Evolutionary conservation across 148 eudicot genomes (phyloP), one percentile per base, ranked within the genome.

Genomic region (Oxyria digyna): DNA sequence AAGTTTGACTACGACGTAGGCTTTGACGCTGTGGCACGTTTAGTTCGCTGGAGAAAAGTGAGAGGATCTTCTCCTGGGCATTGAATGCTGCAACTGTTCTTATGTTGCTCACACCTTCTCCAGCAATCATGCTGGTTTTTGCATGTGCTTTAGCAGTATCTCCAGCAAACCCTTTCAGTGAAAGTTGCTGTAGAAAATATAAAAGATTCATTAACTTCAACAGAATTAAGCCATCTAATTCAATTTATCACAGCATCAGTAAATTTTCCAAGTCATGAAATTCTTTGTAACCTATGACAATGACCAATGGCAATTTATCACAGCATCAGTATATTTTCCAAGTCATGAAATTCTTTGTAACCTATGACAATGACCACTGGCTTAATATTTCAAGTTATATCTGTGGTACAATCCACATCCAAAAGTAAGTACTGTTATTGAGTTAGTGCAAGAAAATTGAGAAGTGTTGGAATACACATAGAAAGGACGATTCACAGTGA

Each of bases 61-160:
- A 85, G 6, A 95, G 83, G 73, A 89, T 74, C 73, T 89, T 95
- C 27, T 85, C 89, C 77, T 95, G 99, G 48, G 97, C 97, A 76
- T 95, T 95, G 78, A 95, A 95, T 32, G 99, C 99, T 21, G 99
- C 99, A 3, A 95, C 99, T 0, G 97, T 95, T 41, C 99, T 74
- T 48, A 95, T 95, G 77, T 95, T 91, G 86, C 99, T 95, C 48
- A 95, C 97, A 27, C 97, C 99, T 68, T 95, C 99, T 6, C 99
- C 99, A 0, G 99, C 99, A 15, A 95, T 91, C 99, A 95, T 95
- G 83, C 99, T 95, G 0, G 99, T 95, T 74, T 95, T 95, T 0
- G 99, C 99, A 72, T 95, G 99, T 0, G 99, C 99, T 78, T 95
- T 95, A 23, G 97, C 99, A 13, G 99, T 95, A 85, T 95, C 99